Evolutionary conservation across 1,284 basidiomycete genomes (phyloP), one percentile per base, ranked within the genome.

Genomic region (Cryptococcus sp.): DNA sequence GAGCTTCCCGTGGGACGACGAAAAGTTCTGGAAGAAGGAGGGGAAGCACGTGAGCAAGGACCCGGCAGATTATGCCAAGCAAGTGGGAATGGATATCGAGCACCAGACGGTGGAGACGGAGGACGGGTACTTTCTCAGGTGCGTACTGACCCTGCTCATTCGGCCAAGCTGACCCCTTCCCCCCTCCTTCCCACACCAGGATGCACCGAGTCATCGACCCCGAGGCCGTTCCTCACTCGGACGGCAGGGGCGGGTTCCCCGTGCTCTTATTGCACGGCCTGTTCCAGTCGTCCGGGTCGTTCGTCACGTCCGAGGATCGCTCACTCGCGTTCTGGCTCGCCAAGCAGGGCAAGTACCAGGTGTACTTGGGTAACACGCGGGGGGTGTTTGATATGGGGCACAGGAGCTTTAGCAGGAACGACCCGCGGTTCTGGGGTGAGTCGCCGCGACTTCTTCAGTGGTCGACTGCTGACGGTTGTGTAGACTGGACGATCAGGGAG

Each of bases 331-430:
- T 85, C 69, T 85, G 83, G 83, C 75, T 85, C 6, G 81, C 83
- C 6, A 78, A 80, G 54, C 78, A 83, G 46, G 81, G 79, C 68
- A 75, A 76, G 9, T 85, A 84, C 66, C 81, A 84, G 62, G 82
- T 85, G n/a, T 85, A 83, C 63, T 73, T 85, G 9, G 83, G 83
- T 36, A 85, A 85, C 69, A 83, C 80, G 13, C 75, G 84, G 23
- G 82, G 81, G 23, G 80, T 84, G 1, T 85, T 84, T 63, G 80
- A 82, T 59, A 84, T 84, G 83, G 83, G 84, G 8, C 84, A 85
- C 65, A 67, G 78, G 18, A 77, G 67, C 43, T 79, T 80, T 56
- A 75, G 70, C 20, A 69, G 82, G 21, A 73, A 72, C 52, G 82
- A 84, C 64, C 83, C 83, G 9, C 72, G 82, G 3, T 84, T 85